Conservation (phyloP, 345 rosid genomes). For the Angophora floribunda region DNA sequence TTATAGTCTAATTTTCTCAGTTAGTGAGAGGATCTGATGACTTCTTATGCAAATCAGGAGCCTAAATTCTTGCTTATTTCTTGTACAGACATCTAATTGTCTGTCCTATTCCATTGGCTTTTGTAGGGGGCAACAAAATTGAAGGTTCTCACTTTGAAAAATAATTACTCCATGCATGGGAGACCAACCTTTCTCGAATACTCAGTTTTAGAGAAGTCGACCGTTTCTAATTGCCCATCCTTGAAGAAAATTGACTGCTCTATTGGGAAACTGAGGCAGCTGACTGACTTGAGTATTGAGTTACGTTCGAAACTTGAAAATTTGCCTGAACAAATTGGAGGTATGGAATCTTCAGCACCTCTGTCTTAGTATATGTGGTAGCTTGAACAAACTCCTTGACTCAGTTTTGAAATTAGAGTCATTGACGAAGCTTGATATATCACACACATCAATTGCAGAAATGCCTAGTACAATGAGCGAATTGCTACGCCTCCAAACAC, state of each 20-base stretch:
- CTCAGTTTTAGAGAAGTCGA: background rate
- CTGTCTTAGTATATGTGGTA: rapidly evolving
- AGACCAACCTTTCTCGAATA: background rate
- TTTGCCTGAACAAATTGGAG: background rate
- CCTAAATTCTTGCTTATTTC: background rate
- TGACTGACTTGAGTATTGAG: background rate
- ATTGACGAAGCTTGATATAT: rapidly evolving
- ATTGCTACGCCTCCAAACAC: background rate
- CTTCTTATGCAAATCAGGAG: background rate
- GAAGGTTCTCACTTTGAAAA: background rate
- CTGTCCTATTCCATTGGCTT: background rate
- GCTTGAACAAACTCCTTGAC: background rate
- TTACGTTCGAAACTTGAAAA: rapidly evolving
- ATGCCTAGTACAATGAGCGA: background rate
- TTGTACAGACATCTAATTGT: background rate
- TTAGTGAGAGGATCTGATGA: background rate
- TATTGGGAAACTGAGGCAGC: background rate
- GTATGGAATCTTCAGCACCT: rapidly evolving
- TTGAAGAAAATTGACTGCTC: background rate
- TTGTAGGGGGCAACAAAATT: background rate
- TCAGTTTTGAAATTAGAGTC: rapidly evolving
- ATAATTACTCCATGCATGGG: rapidly evolving
- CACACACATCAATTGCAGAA: background rate
- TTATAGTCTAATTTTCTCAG: background rate
- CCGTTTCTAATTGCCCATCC: rapidly evolving